These are phyloP conservation scores for Talaromyces trachyspermus DNA, from an alignment of 495 filamentous ascomycete genomes.

Conservation along the genomic window DNA sequence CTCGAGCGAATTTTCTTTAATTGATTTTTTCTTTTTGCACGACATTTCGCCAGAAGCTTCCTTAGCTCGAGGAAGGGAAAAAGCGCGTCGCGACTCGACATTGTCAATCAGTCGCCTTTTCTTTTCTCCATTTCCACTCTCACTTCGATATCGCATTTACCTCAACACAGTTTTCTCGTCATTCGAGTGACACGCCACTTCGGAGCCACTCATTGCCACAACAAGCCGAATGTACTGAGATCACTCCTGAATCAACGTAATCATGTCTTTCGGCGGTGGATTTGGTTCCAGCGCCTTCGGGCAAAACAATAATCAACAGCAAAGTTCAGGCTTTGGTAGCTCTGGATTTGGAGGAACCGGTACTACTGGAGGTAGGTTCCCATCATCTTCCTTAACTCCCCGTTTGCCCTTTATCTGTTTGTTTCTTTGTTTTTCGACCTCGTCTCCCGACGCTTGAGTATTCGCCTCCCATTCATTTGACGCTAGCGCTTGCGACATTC, in stretches of 20 bases:
- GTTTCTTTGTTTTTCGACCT: background rate
- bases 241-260: slow-evolving; percentile 20
- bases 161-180: background rate
- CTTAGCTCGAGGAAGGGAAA: background rate
- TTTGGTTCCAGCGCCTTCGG: slow-evolving; percentile 47
- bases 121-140: background rate
- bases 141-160: no score
- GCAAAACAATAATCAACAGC: slow-evolving; percentile 45
- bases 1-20: background rate
- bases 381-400: background rate
- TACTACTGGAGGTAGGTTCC: slow-evolving; percentile 44
- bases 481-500: background rate
- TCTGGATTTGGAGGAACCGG: slow-evolving; percentile 31
- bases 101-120: background rate
- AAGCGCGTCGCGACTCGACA: slow-evolving; percentile 6
- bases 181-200: no score
- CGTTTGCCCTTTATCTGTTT: background rate
- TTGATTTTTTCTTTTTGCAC: background rate
- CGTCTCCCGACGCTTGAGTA: slow-evolving; percentile 12
- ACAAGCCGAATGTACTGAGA: slow-evolving; percentile 30
- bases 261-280: slow-evolving; percentile 40
- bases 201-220: no score
- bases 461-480: background rate
- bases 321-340: slow-evolving; percentile 44
- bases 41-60: background rate